Conservation (phyloP, 495 filamentous ascomycete species). For the Penicillium desertorum region DNA sequence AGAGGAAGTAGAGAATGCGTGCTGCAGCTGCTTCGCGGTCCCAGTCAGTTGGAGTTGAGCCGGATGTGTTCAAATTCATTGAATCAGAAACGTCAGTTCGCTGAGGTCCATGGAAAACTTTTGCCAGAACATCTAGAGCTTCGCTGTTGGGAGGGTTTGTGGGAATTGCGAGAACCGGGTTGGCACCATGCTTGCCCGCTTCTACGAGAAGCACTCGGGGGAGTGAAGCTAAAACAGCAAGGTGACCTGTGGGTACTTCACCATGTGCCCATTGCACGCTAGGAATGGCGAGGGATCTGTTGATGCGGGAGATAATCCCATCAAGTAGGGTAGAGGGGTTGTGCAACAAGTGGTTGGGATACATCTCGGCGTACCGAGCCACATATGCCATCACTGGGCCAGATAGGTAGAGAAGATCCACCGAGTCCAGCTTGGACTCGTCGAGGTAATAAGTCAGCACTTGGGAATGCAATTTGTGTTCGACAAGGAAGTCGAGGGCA, state of each 20-base stretch:
- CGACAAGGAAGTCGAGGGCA: slow-evolving; percentile 56
- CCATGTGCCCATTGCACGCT: slow-evolving; percentile 53
- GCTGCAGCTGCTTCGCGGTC: slow-evolving; percentile 53
- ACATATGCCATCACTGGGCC: slow-evolving; percentile 58
- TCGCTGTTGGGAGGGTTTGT: slow-evolving; percentile 51
- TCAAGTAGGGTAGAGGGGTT: slow-evolving; percentile 40
- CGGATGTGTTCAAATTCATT: slow-evolving; percentile 34
- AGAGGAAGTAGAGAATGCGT: slow-evolving; percentile 56
- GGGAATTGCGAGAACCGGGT: slow-evolving; percentile 52
- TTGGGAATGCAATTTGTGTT: slow-evolving; percentile 50
- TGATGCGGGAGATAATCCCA: slow-evolving; percentile 48
- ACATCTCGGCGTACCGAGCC: slow-evolving; percentile 53
- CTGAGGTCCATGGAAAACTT: slow-evolving; percentile 55
- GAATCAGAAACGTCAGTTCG: slow-evolving; percentile 26
- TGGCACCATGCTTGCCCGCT: slow-evolving; percentile 44
- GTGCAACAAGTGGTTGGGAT: slow-evolving; percentile 55
- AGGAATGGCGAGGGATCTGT: slow-evolving; percentile 42
- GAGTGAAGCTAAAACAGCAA: slow-evolving; percentile 57
- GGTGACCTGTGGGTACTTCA: slow-evolving; percentile 51
- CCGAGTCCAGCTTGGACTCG: slow-evolving; percentile 49
- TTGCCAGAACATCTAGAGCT: slow-evolving; percentile 53
- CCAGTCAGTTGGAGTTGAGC: slow-evolving; percentile 42
- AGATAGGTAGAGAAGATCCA: slow-evolving; percentile 53
- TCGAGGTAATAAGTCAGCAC: slow-evolving; percentile 55
- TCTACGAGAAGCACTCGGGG: slow-evolving; percentile 55